Base-by-base conservation (phyloP, 768 basidiomycete species). In the Pleurotus tuber-regium region DNA sequence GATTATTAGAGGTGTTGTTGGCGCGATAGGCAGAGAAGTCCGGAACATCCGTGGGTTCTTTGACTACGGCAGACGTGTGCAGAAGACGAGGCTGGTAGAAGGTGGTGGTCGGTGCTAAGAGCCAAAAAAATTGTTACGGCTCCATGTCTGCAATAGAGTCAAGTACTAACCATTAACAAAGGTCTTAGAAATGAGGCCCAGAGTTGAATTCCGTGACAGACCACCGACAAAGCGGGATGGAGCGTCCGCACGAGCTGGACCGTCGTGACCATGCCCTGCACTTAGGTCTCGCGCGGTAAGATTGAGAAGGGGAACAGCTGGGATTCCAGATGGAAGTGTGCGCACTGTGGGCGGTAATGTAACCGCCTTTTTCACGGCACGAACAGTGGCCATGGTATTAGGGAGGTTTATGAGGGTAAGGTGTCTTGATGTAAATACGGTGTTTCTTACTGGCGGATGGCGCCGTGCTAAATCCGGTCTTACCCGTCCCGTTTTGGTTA, bases 11-110 rank as follows among this genome's bases (percentile, higher is more conserved):
- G 43, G 80, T 73, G 60, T 83, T 83, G 63, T 80, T 73, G 11
- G 86, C 75, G 61, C 85, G 83, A 77, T 98, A 98, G 40, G 83
- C 67, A 38, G 84, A 79, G 66, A 89, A 95, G 75, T 98, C 88
- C 57, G 97, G 97, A 6, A 96, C 91, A 56, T 91, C 77, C 41
- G 89, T 85, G 25, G 86, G 83, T 62, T 86, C 83, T 60, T 79
- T 81, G 60, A 73, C 74, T 50, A 76, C 73, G 39, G 83, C 78
- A 50, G 92, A 86, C 59, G 89, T 89, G 65, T 91, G 88, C 53
- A 96, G 72, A 54, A 86, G 77, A 64, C 90, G 87, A 53, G 81
- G 84, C 55, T 84, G 81, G 70, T 74, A 74, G 57, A 72, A 66
- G 51, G 74, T 68, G 14, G 81, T 80, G 16, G 82, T 64, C n/a